Base-by-base conservation (phyloP, 192 early-diverging fungal genomes). In the Spizellomyces sp. region DNA sequence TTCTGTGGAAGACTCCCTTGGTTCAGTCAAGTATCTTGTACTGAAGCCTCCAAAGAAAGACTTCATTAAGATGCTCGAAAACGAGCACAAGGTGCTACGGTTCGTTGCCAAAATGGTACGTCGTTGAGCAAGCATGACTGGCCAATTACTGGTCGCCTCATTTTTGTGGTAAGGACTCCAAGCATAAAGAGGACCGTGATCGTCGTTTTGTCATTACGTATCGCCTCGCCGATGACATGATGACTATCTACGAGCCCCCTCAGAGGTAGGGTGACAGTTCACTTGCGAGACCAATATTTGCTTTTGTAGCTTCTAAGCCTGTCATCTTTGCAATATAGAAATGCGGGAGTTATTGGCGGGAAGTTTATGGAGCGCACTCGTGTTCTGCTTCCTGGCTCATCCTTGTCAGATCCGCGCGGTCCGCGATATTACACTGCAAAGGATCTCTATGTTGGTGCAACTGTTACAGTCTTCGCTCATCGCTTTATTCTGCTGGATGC, bases 1-100 rank as follows among this genome's bases (percentile, higher is more conserved):
- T 8, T 77, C 80, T 6, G 84, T 87, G 10, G 87, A 88, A 62
- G 87, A 88, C 68, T 87, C 85, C 19, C 72, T 88, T 45, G 83
- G 80, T 4, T 80, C 77, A 14, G 83, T 82, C 76, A 81, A 83
- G 70, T 82, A 88, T 71, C 71, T 88, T 17, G 87, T 88, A 2
- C 75, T 88, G 8, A 80, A 88, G 65, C 84, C 87, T 50, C 86
- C 86, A 36, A 88, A 88, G 73, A 88, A 88, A 63, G 86, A 88
- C 61, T 86, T 88, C 46, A 86, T 86, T 68, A 88, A 88, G 57
- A 84, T 89, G 83, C 72, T 88, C 17, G 87, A 88, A 58, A 88
- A 88, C 67, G 86, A 88, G 64, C 80, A 87, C 64, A 87, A 85
- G 54, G 82, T 86, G 36, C 64, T 89, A 21, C 66, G 87, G 54